Conservation (phyloP, 495 filamentous ascomycete genomes). For the Neurospora terricola region DNA sequence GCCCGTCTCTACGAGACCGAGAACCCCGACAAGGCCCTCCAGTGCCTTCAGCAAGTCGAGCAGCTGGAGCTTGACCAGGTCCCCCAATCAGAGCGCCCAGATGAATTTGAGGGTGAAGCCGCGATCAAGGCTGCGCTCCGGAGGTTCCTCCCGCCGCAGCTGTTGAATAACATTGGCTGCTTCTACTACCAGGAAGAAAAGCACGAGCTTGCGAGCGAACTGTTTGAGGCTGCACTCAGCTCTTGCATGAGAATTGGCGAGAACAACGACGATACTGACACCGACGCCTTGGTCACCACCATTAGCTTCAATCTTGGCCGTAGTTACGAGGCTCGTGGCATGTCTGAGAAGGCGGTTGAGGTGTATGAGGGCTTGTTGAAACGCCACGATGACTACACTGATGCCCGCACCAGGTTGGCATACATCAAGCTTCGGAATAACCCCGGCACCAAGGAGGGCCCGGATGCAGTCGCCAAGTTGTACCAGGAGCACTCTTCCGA, state of each 20-base stretch:
- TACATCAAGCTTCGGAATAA: constrained; percentile 82
- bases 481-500: constrained; percentile 71
- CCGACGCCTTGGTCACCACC: constrained; percentile 81
- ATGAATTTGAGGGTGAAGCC: constrained; percentile 51
- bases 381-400: constrained; percentile 81
- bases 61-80: constrained; percentile 71
- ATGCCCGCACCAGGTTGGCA: constrained; percentile 75
- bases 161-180: constrained; percentile 94
- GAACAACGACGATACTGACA: constrained; percentile 59
- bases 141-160: constrained; percentile 71
- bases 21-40: constrained; percentile 77
- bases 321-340: constrained; percentile 80
- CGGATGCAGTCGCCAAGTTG: constrained; percentile 69
- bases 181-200: constrained; percentile 86
- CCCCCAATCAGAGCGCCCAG: constrained; percentile 54
- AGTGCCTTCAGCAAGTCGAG: constrained; percentile 84
- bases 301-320: constrained; percentile 95
- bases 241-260: constrained; percentile 71
- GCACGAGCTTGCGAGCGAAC: constrained; percentile 64
- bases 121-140: constrained; percentile 50
- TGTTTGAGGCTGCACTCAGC: constrained; percentile 80
- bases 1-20: constrained; percentile 81
- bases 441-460: constrained; percentile 67
- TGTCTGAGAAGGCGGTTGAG: constrained; percentile 71
- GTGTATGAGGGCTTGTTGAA: constrained; percentile 77